Conservation (phyloP, 306 rosid genomes). For the Astragalus membranaceus region DNA sequence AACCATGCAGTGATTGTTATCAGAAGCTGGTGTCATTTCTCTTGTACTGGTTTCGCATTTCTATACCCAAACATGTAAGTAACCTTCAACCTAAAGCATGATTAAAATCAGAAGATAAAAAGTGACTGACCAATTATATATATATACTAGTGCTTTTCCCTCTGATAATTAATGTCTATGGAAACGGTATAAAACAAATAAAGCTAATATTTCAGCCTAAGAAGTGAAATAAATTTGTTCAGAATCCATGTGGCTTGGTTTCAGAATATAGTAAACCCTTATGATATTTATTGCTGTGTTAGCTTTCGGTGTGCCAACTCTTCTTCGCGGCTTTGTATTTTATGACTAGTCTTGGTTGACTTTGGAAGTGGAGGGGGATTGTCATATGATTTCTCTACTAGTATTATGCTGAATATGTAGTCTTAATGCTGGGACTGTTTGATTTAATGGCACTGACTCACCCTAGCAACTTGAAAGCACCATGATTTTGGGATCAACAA, state of each 20-base stretch:
- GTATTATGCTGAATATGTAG: too few relatives aligned
- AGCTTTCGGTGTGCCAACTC: too few relatives aligned
- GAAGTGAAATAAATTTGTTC: background rate
- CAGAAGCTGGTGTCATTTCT: slow-evolving; percentile 76
- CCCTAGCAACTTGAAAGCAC: too few relatives aligned
- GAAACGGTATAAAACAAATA: background rate
- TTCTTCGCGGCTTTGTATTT: background rate
- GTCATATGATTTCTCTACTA: too few relatives aligned
- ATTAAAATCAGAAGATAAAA: background rate
- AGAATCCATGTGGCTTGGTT: background rate
- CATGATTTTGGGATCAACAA: too few relatives aligned
- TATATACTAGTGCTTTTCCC: background rate
- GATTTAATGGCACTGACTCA: too few relatives aligned
- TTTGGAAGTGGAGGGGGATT: too few relatives aligned
- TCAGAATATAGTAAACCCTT: background rate
- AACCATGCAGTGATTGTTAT: slow-evolving; percentile 63
- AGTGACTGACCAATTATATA: background rate
- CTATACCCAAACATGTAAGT: slow-evolving; percentile 59
- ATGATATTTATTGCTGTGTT: too few relatives aligned
- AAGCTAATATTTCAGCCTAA: background rate
- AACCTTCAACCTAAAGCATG: slow-evolving; percentile 14
- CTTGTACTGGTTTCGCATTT: slow-evolving; percentile 81
- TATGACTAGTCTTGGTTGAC: background rate
- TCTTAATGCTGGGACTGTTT: too few relatives aligned
- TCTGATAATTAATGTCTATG: background rate